Evolutionary conservation across 2,329 filamentous ascomycete species (phyloP).

Genomic region (Aspergillus ochraceus): DNA sequence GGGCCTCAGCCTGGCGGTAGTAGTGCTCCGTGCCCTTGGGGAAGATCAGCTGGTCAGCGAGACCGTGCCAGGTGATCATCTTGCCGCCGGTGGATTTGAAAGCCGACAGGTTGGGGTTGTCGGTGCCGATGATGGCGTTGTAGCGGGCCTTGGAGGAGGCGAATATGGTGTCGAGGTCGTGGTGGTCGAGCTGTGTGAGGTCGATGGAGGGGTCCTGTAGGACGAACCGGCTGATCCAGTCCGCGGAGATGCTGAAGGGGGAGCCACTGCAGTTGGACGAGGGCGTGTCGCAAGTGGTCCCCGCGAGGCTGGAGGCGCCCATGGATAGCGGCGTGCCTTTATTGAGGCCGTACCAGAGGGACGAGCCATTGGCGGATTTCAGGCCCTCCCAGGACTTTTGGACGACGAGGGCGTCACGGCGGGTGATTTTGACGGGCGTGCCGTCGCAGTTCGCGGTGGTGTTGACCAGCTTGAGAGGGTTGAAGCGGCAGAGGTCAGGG

Average conservation of each 20-base stretch:
- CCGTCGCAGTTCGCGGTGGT: slow-evolving; percentile 19
- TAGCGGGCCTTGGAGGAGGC: slow-evolving; percentile 30
- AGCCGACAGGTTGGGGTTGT: slow-evolving; percentile 36
- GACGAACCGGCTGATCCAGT: slow-evolving; percentile 39
- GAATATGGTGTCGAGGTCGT: slow-evolving; percentile 25
- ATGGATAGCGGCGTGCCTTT: slow-evolving; percentile 24
- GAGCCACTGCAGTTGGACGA: slow-evolving; percentile 20
- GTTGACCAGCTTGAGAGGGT: slow-evolving; percentile 23
- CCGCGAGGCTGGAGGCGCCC: slow-evolving; percentile 20
- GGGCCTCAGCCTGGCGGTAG: slow-evolving; percentile 32
- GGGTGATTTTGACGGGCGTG: slow-evolving; percentile 23
- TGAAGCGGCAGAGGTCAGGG: slow-evolving; percentile 20
- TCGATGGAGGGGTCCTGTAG: slow-evolving; percentile 32
- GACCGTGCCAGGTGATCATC: slow-evolving; percentile 47
- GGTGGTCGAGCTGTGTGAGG: slow-evolving; percentile 29
- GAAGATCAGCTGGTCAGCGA: slow-evolving; percentile 41
- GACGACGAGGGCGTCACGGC: slow-evolving; percentile 30
- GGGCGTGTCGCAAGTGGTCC: slow-evolving; percentile 25
- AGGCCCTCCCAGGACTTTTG: slow-evolving; percentile 34
- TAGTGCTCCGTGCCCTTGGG: slow-evolving; percentile 38
- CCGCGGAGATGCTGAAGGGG: slow-evolving; percentile 30
- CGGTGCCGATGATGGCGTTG: slow-evolving; percentile 36
- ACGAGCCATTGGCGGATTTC: slow-evolving; percentile 16
- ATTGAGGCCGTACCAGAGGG: slow-evolving; percentile 36
- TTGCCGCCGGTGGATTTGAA: slow-evolving; percentile 43